Conservation (phyloP, 176 grass and related monocot genomes). For the Eleusine coracana region DNA sequence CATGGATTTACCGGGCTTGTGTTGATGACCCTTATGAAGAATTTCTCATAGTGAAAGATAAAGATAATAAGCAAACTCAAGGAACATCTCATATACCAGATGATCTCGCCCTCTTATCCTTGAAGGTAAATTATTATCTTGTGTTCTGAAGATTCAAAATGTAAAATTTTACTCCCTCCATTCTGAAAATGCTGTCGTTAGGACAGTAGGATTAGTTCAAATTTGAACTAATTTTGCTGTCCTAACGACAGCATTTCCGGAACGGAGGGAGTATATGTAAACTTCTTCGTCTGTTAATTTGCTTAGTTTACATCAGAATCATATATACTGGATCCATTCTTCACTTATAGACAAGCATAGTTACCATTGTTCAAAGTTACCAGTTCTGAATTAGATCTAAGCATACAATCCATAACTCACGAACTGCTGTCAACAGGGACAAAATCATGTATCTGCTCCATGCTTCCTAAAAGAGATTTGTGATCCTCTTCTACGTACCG, state of each 20-base stretch:
- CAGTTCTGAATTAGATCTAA: slow-evolving; percentile 22
- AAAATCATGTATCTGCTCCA: slow-evolving; percentile 70
- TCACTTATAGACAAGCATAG: slow-evolving; percentile 7
- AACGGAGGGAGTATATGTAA: neutral
- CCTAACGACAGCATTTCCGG: too few relatives aligned
- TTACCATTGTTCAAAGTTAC: slow-evolving; percentile 27
- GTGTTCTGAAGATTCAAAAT: slow-evolving; percentile 37
- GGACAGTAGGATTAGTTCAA: too few relatives aligned
- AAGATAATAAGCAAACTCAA: slow-evolving; percentile 46
- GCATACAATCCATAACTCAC: slow-evolving; percentile 19
- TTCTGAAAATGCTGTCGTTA: too few relatives aligned
- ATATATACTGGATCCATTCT: neutral
- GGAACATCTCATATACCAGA: slow-evolving; percentile 27
- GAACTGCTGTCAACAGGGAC: slow-evolving; percentile 58
- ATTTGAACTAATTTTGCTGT: too few relatives aligned
- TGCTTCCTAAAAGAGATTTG: slow-evolving; percentile 87
- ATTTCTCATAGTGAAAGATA: slow-evolving; percentile 62
- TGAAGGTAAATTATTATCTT: slow-evolving; percentile 68
- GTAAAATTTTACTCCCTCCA: neutral
- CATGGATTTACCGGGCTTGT: slow-evolving; percentile 88
- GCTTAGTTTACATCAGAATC: slow-evolving; percentile 23
- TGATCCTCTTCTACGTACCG: slow-evolving; percentile 70
- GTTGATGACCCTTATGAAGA: slow-evolving; percentile 85
- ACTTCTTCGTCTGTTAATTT: neutral
- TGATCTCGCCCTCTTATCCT: slow-evolving; percentile 45